These are phyloP conservation scores for Pseudovirgaria hyperparasitica DNA, from an alignment of 2,329 filamentous ascomycete species.

Conservation along the genomic window DNA sequence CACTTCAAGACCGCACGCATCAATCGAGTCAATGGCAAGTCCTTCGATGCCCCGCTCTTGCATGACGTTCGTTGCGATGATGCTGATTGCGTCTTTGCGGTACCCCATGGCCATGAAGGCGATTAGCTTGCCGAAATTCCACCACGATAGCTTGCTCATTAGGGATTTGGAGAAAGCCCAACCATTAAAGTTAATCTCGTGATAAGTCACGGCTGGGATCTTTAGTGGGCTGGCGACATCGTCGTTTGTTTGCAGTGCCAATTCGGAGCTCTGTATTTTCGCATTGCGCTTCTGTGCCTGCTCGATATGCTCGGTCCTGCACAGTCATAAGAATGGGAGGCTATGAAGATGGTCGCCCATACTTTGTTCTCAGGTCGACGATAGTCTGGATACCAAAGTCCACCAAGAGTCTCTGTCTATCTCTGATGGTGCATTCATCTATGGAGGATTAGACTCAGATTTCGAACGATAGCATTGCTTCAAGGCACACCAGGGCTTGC, in stretches of 20 bases:
- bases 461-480: no score
- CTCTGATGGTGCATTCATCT: slow-evolving; percentile 59
- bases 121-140: slow-evolving; percentile 50
- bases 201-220: slow-evolving; percentile 51
- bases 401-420: slow-evolving; percentile 46
- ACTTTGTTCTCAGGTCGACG: slow-evolving; percentile 70
- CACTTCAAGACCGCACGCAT: slow-evolving; percentile 52
- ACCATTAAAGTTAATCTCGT: slow-evolving; percentile 62
- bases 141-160: slow-evolving; percentile 55
- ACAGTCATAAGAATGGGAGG: slow-evolving; percentile 1
- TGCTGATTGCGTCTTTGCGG: slow-evolving; percentile 53
- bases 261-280: slow-evolving; percentile 31
- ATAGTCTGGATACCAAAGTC: slow-evolving; percentile 56
- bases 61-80: slow-evolving; percentile 62
- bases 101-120: slow-evolving; percentile 53
- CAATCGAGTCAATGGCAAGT: slow-evolving; percentile 56
- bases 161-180: slow-evolving; percentile 55
- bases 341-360: slow-evolving; percentile 10
- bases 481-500: no score
- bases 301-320: slow-evolving; percentile 59
- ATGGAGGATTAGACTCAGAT: slow-evolving; percentile 6
- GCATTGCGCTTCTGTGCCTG: slow-evolving; percentile 49
- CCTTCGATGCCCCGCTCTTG: slow-evolving; percentile 57
- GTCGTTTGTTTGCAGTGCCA: slow-evolving; percentile 34
- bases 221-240: slow-evolving; percentile 43